Evolutionary conservation across 2,329 filamentous ascomycete genomes (phyloP).

Genomic region (Cladophialophora psammophila): DNA sequence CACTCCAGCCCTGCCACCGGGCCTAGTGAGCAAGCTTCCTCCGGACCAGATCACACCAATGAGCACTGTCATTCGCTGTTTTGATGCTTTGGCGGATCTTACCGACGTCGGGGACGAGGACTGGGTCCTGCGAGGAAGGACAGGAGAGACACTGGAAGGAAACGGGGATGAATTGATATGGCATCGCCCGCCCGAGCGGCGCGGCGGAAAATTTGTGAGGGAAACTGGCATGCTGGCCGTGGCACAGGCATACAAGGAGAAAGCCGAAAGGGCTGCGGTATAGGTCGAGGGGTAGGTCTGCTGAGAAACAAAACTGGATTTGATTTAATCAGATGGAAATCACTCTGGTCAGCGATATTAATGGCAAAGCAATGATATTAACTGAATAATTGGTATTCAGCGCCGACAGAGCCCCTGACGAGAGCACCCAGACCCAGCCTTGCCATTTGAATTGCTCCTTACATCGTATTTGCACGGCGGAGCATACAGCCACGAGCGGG

Average conservation of each 20-base stretch:
- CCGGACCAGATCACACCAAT: conserved; percentile 18
- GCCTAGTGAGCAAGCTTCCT: conserved; percentile 1
- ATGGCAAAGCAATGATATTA: no score
- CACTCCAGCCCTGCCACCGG: conserved; percentile 35
- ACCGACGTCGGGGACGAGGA: conserved; percentile 1
- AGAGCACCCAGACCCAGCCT: no score
- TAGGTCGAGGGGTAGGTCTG: not conserved
- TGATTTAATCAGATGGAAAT: no score
- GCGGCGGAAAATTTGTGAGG: not conserved
- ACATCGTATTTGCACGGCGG: no score
- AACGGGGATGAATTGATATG: conserved; percentile 23
- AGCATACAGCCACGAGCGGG: no score
- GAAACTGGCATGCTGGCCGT: not conserved
- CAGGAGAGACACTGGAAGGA: conserved; percentile 18
- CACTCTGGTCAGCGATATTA: no score
- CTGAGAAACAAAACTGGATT: no score
- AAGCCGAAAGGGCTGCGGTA: not conserved
- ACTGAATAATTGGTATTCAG: no score
- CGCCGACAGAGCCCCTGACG: no score
- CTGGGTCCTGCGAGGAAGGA: conserved; percentile 14
- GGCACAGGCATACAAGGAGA: not conserved
- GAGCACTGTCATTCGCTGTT: conserved; percentile 20
- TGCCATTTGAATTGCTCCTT: no score
- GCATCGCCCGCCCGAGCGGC: conserved; percentile 12
- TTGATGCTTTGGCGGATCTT: conserved; percentile 17